Conservation (phyloP, 257 asterid genomes). For the Nemophila menziesii region DNA sequence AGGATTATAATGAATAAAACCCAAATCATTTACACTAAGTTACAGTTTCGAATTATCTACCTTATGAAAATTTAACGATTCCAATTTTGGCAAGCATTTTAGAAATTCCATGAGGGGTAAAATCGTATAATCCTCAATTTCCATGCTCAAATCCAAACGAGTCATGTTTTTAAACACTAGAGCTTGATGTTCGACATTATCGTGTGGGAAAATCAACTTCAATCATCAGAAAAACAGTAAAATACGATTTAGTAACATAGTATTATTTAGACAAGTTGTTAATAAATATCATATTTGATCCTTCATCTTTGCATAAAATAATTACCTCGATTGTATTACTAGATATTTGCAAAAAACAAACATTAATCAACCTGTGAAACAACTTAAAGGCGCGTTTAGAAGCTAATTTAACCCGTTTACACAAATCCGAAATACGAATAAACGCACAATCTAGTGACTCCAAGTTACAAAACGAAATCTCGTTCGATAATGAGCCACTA, state of each 20-base stretch:
- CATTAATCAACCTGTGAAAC: slow-evolving; percentile 23
- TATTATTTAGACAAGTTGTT: background rate
- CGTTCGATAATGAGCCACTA: slow-evolving; percentile 32
- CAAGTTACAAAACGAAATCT: slow-evolving; percentile 22
- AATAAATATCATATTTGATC: too few relatives aligned
- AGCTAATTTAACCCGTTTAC: slow-evolving; percentile 14
- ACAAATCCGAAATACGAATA: slow-evolving; percentile 22
- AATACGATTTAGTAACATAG: slow-evolving; percentile 1
- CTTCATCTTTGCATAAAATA: too few relatives aligned
- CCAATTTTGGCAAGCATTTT: slow-evolving; percentile 28
- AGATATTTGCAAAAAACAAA: slow-evolving; percentile 25
- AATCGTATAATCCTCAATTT: slow-evolving; percentile 15
- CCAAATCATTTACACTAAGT: background rate
- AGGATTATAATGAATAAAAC: too few relatives aligned
- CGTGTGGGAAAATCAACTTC: slow-evolving; percentile 27
- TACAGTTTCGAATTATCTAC: slow-evolving; percentile 12
- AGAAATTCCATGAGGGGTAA: slow-evolving; percentile 26
- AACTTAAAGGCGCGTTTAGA: slow-evolving; percentile 26
- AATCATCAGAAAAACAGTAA: slow-evolving; percentile 7
- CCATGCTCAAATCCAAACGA: slow-evolving; percentile 31
- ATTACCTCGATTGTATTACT: slow-evolving; percentile 32
- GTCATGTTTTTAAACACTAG: slow-evolving; percentile 27
- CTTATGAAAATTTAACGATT: slow-evolving; percentile 28
- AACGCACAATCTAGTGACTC: slow-evolving; percentile 21
- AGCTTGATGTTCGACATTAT: slow-evolving; percentile 14